Conservation (phyloP, 2,329 filamentous ascomycete species). For the Botrytis paeoniae region DNA sequence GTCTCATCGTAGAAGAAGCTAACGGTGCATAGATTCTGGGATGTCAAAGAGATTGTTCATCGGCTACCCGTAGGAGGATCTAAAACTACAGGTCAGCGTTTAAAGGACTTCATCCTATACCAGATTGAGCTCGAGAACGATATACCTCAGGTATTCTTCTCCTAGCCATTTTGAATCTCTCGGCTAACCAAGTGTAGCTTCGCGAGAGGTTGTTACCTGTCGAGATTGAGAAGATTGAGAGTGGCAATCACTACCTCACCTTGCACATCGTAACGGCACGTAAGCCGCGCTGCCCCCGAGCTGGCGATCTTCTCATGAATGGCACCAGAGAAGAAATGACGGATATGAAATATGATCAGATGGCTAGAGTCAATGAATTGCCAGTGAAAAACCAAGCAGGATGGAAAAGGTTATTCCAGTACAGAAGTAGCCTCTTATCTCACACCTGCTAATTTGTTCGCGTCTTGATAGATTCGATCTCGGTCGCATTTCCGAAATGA, state of each 20-base stretch:
- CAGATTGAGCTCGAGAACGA: constrained; percentile 23
- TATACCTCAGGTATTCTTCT: constrained; percentile 15
- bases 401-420: constrained; percentile 17
- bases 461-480: constrained; percentile 14
- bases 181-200: constrained; percentile 27
- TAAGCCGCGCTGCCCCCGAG: constrained; percentile 30
- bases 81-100: neutral
- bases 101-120: constrained; percentile 17
- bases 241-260: constrained; percentile 31
- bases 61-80: constrained; percentile 29
- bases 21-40: constrained; percentile 32
- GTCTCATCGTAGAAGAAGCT: neutral
- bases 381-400: constrained; percentile 2
- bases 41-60: constrained; percentile 33
- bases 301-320: constrained; percentile 33
- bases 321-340: constrained; percentile 35
- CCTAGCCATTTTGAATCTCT: neutral
- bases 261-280: constrained; percentile 36
- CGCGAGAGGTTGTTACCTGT: constrained; percentile 20
- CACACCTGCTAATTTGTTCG: neutral
- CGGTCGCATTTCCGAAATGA: constrained; percentile 8
- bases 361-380: constrained; percentile 26
- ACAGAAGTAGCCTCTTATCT: neutral
- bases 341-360: constrained; percentile 31
- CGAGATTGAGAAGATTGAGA: constrained; percentile 23